Evolutionary conservation across 805 yeast species (phyloP), one percentile per base, ranked within the genome.

Genomic region (Candida golubevii): DNA sequence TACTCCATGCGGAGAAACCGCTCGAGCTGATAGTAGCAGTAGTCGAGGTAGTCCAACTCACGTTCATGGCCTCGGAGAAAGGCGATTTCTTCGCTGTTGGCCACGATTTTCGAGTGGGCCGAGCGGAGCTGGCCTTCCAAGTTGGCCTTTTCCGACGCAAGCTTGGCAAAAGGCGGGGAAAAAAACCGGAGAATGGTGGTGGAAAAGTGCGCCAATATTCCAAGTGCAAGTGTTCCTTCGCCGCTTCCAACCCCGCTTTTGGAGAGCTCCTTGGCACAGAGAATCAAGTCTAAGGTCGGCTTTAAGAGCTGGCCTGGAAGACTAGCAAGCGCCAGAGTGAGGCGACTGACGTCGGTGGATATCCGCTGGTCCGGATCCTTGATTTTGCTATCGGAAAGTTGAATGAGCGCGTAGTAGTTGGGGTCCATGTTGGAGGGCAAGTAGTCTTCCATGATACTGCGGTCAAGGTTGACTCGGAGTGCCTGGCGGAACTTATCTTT

Each of bases 141-240:
- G 38, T 80, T 77, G 13, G 95, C 89, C 56, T 82, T 81, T 46
- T 80, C 81, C 41, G 86, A 75, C 1, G 93, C 85, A 38, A 87
- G 70, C 58, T 77, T 84, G 12, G 96, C 90, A 59, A 90, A 90
- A 39, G 93, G 93, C 14, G 98, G 98, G 4, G 96, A 87, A 54
- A 89, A 79, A 41, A 86, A 69, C 53, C 83, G 76, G 54, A 90
- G 67, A 33, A 85, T 67, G 26, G 81, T 72, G 3, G 96, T 88
- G 30, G 96, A 87, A 30, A 83, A 64, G 59, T 88, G 93, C 4
- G 95, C 88, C 42, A 90, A 70, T 38, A 87, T 57, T 1, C 96
- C 96, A 28, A 90, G 71, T 2, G 85, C 76, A 38, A 90, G 60
- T 0, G 88, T 84, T 6, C 90, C 90, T 62, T 85, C 95, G 5